Base-by-base conservation (phyloP, 2,329 filamentous ascomycete species). In the Paecilomyces sp. region DNA sequence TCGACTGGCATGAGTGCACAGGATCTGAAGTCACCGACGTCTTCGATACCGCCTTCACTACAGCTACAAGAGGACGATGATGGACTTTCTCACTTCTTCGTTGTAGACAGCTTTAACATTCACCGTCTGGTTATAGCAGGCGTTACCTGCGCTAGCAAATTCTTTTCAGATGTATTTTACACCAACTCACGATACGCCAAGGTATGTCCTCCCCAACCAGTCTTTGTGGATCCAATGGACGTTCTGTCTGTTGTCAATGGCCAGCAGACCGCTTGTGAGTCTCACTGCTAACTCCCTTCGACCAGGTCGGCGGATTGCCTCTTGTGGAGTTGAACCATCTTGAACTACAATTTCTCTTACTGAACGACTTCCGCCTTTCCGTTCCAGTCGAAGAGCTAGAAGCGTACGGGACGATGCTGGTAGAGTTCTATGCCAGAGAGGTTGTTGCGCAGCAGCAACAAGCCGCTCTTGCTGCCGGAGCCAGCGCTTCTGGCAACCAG, bases 111-210 rank as follows among this genome's bases (percentile, higher is more conserved):
- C 77, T 99, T 94, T 80, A 99, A 99, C 77, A 97, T 99, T 64
- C 94, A 99, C 73, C 88, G 94, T 58, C 81, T 99, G 58, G 92
- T 97, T 58, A 99, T 99, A 72, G 91, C 94, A 1, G 94, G 93
- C 36, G 94, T 99, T 53, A 99, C 94, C 2, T 97, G 94, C 75
- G 92, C 94, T 4, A 97, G 93, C 84, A 99, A 99, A 76, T 99
- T 97, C 82, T 99, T 99, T 77, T 97, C 93, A 4, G 86, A 99
- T 77, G 93, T 97, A 50, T 99, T 99, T 70, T 99, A 97, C 74
- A 99, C 94, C 9, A 99, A 99, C 76, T 97, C 94, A 58, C 86
- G 94, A 86, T 99, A 99, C 74, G 94, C 94, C 61, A 99, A 97
- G 89, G 94, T 96, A 82, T 64, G 81, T 78, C 15, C 6, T 22